Conservation (phyloP, 2,329 filamentous ascomycete species). For the Fragosphaeria purpurea region DNA sequence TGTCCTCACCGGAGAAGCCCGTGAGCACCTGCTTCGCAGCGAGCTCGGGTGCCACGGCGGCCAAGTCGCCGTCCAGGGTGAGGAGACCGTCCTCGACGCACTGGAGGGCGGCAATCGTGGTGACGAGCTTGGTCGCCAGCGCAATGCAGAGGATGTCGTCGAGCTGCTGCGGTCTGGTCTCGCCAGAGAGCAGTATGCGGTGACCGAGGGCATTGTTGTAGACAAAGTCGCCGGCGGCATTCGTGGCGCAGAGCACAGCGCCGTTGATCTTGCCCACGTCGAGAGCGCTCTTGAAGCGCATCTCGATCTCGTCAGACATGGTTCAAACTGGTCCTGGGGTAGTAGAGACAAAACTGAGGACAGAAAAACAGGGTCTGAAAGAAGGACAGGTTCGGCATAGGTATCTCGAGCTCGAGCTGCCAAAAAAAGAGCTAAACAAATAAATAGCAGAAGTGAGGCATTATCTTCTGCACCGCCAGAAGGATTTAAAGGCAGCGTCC, state of each 20-base stretch:
- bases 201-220: constrained; percentile 30
- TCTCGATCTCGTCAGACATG: too few relatives aligned
- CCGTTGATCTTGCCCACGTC: constrained; percentile 25
- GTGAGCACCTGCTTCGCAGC: constrained; percentile 35
- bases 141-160: constrained; percentile 26
- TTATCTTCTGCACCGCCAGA: too few relatives aligned
- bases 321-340: too few relatives aligned
- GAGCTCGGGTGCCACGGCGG: constrained; percentile 36
- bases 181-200: constrained; percentile 29
- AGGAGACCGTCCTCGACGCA: constrained; percentile 42
- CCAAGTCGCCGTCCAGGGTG: constrained; percentile 34
- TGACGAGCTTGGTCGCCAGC: constrained; percentile 34
- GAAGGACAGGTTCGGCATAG: too few relatives aligned
- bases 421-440: too few relatives aligned
- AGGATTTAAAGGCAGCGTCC: too few relatives aligned
- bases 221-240: constrained; percentile 26
- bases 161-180: constrained; percentile 26
- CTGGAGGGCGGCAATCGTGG: constrained; percentile 42
- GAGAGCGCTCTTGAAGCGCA: too few relatives aligned
- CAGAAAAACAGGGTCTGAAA: too few relatives aligned
- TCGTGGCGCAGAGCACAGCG: constrained; percentile 31
- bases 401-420: too few relatives aligned
- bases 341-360: too few relatives aligned
- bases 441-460: too few relatives aligned
- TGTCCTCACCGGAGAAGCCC: constrained; percentile 20